Evolutionary conservation across 371 early-diverging fungal species (phyloP), one percentile per base, ranked within the genome.

Genomic region (Gilbertella persicaria): DNA sequence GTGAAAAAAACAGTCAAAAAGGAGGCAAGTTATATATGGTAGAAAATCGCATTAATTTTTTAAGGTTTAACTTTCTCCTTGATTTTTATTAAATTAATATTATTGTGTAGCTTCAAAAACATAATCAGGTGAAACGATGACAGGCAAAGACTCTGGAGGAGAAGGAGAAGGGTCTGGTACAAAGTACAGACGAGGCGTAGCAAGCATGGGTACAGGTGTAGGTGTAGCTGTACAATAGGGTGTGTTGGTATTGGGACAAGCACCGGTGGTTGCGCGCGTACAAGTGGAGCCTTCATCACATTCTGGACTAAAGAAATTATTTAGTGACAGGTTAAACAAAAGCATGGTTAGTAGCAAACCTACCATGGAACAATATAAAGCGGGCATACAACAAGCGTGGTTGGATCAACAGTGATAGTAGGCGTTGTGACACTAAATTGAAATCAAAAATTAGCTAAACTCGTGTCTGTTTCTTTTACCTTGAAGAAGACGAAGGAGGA

Each of bases 241-340:
- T 12, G 20, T 19, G 13, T 55, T 55, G 5, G 49, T 55, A 14
- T 55, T 55, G 8, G 49, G 42, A 20, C 55, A 55, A 14, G 24
- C 19, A n/a, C 55, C 55, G 24, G 48, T 48, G 0, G 36, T 48
- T 9, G 23, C 41, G 47, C 49, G 29, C 13, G n/a, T 24, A 36
- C 55, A 55, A 4, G 33, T 19, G 13, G 30, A 55, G 0, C 28
- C 37, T 17, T 30, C n/a, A n/a, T 42, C 36, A 36, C 55, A 55
- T 6, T 33, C 6, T 20, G 49, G 55, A 25, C 55, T 55, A 55
- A 2, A 10, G 1, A 45, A 45, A 29, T 7, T 21, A 24, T 21
- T 19, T 20, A 24, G 17, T n/a, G n/a, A n/a, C n/a, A n/a, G n/a
- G n/a, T n/a, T n/a, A 13, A 24, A 17, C 7, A 23, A 23, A 10